A percentile compares a stretch with the other conserved stretches of the same genome.
These are phyloP conservation scores for Parachlorella kessleri DNA, from an alignment of 139 green algal species.

Conservation along the genomic window DNA sequence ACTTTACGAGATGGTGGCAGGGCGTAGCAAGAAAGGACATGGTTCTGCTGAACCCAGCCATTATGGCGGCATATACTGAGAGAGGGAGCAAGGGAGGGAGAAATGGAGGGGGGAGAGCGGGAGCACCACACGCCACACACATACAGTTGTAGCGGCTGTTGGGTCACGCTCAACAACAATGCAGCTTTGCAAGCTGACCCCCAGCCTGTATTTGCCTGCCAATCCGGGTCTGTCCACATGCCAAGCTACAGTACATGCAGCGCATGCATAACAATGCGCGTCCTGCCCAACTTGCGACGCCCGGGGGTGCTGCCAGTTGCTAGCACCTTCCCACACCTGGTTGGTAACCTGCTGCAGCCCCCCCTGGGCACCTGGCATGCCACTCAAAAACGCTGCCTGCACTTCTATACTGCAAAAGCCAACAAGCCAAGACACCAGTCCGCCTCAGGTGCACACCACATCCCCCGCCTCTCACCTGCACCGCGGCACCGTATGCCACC, in stretches of 20 bases:
- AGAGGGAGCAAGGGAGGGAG: background rate
- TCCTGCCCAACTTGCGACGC: too few relatives aligned
- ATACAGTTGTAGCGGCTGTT: too few relatives aligned
- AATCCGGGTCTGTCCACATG: too few relatives aligned
- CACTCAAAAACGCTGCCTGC: slow-evolving; percentile 35
- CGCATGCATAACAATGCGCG: too few relatives aligned
- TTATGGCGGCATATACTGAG: background rate
- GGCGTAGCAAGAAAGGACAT: background rate
- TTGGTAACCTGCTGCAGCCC: background rate
- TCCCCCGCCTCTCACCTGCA: slow-evolving; percentile 69
- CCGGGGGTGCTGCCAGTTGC: too few relatives aligned
- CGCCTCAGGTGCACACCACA: slow-evolving; percentile 23
- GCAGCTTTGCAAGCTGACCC: too few relatives aligned
- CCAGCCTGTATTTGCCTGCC: too few relatives aligned
- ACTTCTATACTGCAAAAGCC: slow-evolving; percentile 32
- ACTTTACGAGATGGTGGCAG: too few relatives aligned
- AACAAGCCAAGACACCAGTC: background rate
- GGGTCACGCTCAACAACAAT: too few relatives aligned
- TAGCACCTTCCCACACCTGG: background rate
- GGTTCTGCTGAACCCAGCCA: background rate
- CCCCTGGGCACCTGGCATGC: background rate
- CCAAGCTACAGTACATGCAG: too few relatives aligned
- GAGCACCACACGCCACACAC: background rate
- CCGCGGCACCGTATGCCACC: slow-evolving; percentile 97
- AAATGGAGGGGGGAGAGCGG: background rate